A percentile compares a stretch with the other conserved stretches of the same genome.
Evolutionary conservation across 2,329 filamentous ascomycete genomes (phyloP).

Genomic region (Aspergillus sp.): DNA sequence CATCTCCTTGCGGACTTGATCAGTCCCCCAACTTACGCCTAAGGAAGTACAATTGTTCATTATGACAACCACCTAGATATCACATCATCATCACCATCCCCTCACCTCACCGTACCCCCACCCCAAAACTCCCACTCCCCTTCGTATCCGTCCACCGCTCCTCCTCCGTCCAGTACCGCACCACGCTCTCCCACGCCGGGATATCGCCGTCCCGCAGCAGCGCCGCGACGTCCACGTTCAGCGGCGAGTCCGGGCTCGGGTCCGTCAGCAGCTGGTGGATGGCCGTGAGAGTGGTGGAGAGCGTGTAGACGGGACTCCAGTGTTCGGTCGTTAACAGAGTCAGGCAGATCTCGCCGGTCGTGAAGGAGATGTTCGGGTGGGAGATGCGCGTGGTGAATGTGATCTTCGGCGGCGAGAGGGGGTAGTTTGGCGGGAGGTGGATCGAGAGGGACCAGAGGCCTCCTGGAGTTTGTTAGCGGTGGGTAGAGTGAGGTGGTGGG

Average conservation of each 20-base stretch:
- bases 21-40: too few species aligned
- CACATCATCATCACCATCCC: too few species aligned
- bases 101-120: background rate
- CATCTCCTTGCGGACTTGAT: too few species aligned
- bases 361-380: constrained; percentile 75
- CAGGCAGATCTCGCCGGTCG: constrained; percentile 87
- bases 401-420: constrained; percentile 73
- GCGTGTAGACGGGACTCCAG: constrained; percentile 84
- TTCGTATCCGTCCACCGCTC: constrained; percentile 40
- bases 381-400: constrained; percentile 80
- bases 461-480: constrained; percentile 35
- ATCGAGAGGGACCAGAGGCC: constrained; percentile 85
- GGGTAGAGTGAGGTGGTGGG: background rate
- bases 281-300: constrained; percentile 52
- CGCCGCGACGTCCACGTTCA: constrained; percentile 51
- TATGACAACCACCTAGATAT: too few species aligned
- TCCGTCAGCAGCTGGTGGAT: constrained; percentile 49
- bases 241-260: constrained; percentile 47
- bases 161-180: constrained; percentile 48
- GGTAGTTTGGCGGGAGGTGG: constrained; percentile 73
- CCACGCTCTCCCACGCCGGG: constrained; percentile 46
- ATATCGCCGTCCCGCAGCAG: constrained; percentile 46
- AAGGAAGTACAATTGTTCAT: too few species aligned
- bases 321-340: constrained; percentile 71
- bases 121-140: background rate